Evolutionary conservation across 75 land plant species (phyloP).

Genomic region (Cunninghamia lanceolata): DNA sequence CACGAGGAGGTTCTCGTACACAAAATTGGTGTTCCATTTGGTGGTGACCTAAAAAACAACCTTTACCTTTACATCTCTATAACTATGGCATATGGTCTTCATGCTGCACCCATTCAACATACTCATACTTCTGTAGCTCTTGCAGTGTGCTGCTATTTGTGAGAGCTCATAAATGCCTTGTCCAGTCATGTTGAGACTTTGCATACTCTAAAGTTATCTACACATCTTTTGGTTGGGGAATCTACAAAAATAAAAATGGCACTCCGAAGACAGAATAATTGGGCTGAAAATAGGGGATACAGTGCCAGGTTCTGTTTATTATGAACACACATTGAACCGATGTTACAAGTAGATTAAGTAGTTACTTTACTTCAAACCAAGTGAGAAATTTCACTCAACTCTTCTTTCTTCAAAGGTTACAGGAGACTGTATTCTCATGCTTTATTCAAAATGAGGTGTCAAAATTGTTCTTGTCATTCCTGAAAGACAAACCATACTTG

Average conservation of each 20-base stretch:
- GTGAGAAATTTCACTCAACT: not conserved
- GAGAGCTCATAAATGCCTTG: not conserved
- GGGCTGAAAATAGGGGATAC: not conserved
- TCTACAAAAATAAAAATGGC: not conserved
- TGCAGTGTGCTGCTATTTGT: not conserved
- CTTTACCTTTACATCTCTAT: not conserved
- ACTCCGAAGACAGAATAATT: not conserved
- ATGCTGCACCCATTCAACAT: not conserved
- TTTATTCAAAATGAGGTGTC: slow-evolving; percentile 2
- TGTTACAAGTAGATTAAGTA: not conserved
- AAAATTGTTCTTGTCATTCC: not conserved
- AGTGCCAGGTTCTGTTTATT: not conserved
- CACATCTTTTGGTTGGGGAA: not conserved
- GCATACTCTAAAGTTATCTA: not conserved
- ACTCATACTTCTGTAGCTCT: not conserved
- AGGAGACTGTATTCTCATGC: not conserved
- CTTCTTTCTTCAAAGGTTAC: not conserved
- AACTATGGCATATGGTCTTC: not conserved
- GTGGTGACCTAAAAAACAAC: not conserved
- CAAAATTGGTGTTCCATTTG: not conserved
- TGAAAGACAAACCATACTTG: not conserved
- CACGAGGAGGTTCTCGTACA: not conserved
- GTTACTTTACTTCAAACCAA: not conserved
- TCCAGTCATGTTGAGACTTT: not conserved
- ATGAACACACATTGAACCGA: not conserved